Evolutionary conservation across 495 filamentous ascomycete species (phyloP), one percentile per base, ranked within the genome.

Genomic region (Aspergillus mulundensis): DNA sequence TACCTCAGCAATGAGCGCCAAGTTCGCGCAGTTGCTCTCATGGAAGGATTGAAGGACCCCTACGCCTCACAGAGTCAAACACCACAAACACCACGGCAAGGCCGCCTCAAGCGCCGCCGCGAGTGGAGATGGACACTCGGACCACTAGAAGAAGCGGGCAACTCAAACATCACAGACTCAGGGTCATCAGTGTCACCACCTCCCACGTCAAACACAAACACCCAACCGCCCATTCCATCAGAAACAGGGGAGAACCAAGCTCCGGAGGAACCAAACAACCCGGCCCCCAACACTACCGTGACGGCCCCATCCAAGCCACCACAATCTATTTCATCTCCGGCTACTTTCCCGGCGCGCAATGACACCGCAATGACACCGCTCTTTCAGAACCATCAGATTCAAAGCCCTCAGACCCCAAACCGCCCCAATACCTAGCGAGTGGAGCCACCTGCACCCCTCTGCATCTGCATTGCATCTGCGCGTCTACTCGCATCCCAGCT

Each of bases 61-160:
- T 64, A 67, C 56, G 67, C 65, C 46, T 67, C 69, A 7, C 67
- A 67, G 8, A 36, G 32, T 10, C 32, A 36, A 36, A 77, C 70
- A 39, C 77, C 81, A 1, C 73, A 75, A 36, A 82, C 78, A 8
- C 78, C 81, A 4, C 70, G 74, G 5, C 76, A 77, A 20, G 70
- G 67, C 21, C 74, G 79, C 2, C 64, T 63, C 52, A 84, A 83
- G 52, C 76, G 77, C 20, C 72, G 77, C 5, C 64, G 81, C 18
- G 75, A 81, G 62, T 84, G 82, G 82, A 66, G 69, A 47, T 84
- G 82, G 82, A 84, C 82, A 3, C 60, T 84, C 15, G 80, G 72
- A 0, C 75, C 81, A 7, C 20, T 73, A 5, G 55, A 68, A 3
- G 36, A 56, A 39, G 56, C 20, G 24, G 38, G 7, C 36, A 56